phyloP scores from a whole-genome alignment of 2,329 filamentous ascomycete species.

The Zelopaecilomyces penicillatus region DNA sequence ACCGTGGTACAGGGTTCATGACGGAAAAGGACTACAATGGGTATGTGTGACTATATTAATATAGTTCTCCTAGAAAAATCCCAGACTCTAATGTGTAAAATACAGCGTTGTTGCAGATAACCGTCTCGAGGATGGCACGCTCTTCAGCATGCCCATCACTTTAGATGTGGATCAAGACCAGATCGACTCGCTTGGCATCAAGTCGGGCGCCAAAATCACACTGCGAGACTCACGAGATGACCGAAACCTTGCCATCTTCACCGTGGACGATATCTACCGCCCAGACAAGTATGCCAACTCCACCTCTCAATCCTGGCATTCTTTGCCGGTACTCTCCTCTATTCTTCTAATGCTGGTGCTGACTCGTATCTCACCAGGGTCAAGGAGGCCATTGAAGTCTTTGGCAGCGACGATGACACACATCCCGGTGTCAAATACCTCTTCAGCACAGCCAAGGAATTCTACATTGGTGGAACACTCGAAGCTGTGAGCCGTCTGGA shows the following conservation, averaged over 20 bases:
- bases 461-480: conserved; percentile 91
- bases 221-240: conserved; percentile 96
- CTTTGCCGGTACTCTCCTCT: neutral
- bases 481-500: conserved; percentile 91
- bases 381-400: conserved; percentile 88
- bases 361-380: conserved; percentile 40
- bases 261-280: conserved; percentile 88
- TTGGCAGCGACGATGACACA: conserved; percentile 80
- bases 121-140: conserved; percentile 77
- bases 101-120: conserved; percentile 76
- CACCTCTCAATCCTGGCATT: neutral
- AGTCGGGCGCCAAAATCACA: conserved; percentile 73
- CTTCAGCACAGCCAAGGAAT: conserved; percentile 70
- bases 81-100: neutral
- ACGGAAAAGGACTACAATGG: conserved; percentile 94
- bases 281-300: conserved; percentile 74
- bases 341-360: neutral
- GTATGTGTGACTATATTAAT: conserved; percentile 39
- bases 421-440: conserved; percentile 93
- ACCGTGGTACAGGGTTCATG: conserved; percentile 67
- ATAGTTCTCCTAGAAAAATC: neutral
- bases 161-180: conserved; percentile 72
- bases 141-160: conserved; percentile 96
- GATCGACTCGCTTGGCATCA: conserved; percentile 66
- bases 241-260: conserved; percentile 90